These are phyloP conservation scores for Priceomyces castillae DNA, from an alignment of 805 yeast genomes.

Conservation along the genomic window DNA sequence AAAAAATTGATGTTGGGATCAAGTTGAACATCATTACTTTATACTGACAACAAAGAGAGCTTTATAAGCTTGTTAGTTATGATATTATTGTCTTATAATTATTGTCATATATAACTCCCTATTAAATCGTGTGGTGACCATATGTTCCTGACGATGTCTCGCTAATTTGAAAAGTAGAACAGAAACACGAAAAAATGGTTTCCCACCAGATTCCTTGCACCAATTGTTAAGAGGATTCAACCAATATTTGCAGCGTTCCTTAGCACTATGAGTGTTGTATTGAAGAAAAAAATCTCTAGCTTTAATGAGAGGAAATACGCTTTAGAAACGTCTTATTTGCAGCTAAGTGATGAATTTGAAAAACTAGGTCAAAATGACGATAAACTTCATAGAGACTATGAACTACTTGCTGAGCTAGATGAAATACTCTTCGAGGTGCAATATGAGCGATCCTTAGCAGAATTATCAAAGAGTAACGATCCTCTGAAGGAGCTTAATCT, in stretches of 20 bases:
- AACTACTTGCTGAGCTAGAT: slow-evolving; percentile 24
- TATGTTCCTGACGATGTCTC: background rate
- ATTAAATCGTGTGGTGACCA: slow-evolving; percentile 1
- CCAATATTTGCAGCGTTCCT: background rate
- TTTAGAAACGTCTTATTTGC: slow-evolving; percentile 12
- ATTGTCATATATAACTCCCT: too few species aligned
- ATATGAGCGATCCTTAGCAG: slow-evolving; percentile 25
- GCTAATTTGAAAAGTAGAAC: background rate
- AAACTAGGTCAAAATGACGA: slow-evolving; percentile 2
- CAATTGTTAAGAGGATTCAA: background rate
- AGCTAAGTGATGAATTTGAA: slow-evolving; percentile 8
- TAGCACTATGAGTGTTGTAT: slow-evolving; percentile 11
- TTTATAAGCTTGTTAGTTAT: too few species aligned
- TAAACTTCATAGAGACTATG: slow-evolving; percentile 12
- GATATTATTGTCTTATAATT: too few species aligned
- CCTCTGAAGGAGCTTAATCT: background rate
- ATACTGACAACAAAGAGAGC: too few species aligned
- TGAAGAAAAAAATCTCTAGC: slow-evolving; percentile 17
- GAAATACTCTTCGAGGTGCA: slow-evolving; percentile 23
- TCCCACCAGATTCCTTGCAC: slow-evolving; percentile 9
- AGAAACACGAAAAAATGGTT: slow-evolving; percentile 3
- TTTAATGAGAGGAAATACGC: slow-evolving; percentile 16
- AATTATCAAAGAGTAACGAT: slow-evolving; percentile 12
- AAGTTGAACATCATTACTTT: too few species aligned
- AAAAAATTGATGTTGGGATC: too few species aligned